Evolutionary conservation across 208 protist species (phyloP).

Genomic region (Leishmania guyanensis): DNA sequence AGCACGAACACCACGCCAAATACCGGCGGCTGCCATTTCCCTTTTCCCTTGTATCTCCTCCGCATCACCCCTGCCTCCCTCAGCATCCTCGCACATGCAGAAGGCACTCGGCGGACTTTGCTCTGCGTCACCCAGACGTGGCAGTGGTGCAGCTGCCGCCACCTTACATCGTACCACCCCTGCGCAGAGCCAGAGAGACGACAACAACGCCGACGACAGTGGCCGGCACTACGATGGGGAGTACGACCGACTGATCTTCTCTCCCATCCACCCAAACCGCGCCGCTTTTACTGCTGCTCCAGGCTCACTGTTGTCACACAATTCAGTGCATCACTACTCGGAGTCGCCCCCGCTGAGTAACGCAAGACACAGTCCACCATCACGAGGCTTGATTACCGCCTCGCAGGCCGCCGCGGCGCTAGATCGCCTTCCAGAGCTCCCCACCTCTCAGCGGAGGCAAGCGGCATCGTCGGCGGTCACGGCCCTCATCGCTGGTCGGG

Average conservation of each 20-base stretch:
- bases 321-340: background rate
- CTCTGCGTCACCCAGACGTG: background rate
- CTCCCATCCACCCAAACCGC: background rate
- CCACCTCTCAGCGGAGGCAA: background rate
- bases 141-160: background rate
- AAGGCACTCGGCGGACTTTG: background rate
- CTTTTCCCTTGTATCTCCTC: constrained; percentile 9
- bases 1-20: constrained; percentile 1
- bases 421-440: constrained; percentile 3
- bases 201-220: background rate
- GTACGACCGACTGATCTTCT: constrained; percentile 19
- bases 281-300: background rate
- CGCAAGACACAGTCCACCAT: background rate
- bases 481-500: background rate
- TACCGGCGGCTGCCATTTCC: constrained; percentile 11
- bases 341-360: background rate
- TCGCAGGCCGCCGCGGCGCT: constrained; percentile 10
- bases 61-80: background rate
- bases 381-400: background rate
- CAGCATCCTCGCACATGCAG: background rate
- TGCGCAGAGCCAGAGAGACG: background rate
- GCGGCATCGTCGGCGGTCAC: background rate
- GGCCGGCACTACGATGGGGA: constrained; percentile 7
- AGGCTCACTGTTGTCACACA: background rate
- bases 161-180: background rate